A percentile compares a stretch with the other conserved stretches of the same genome.
phyloP scores from a whole-genome alignment of 164 flowering plant species.

The Santalum album region DNA sequence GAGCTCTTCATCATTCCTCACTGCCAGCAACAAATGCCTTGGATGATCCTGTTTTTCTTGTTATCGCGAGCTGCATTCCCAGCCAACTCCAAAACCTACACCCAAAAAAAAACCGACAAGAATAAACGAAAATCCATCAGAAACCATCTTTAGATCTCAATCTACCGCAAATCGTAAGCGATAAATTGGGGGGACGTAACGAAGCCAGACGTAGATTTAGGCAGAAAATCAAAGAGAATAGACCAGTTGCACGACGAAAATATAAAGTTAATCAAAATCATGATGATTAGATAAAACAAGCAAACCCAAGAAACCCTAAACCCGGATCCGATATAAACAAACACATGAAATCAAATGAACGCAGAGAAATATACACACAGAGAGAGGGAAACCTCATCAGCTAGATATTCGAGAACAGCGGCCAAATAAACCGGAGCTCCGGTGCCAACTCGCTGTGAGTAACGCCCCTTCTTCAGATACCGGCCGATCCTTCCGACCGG shows the following conservation, averaged over 20 bases:
- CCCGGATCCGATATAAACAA: too few species aligned
- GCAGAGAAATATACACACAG: background rate
- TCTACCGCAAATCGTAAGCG: too few species aligned
- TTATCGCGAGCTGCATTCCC: constrained; percentile 15
- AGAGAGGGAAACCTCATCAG: constrained; percentile 1
- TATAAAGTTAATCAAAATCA: too few species aligned
- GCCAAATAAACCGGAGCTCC: constrained; percentile 42
- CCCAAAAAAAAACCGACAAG: too few species aligned
- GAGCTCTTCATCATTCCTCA: constrained; percentile 43
- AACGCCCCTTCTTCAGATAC: constrained; percentile 36
- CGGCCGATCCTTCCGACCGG: constrained; percentile 44
- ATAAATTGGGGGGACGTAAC: too few species aligned
- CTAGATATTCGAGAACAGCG: constrained; percentile 30
- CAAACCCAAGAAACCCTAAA: too few species aligned
- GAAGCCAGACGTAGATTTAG: too few species aligned
- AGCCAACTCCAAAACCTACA: constrained; percentile 7
- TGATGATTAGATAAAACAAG: too few species aligned
- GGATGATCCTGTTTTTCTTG: constrained; percentile 22
- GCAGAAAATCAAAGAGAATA: too few species aligned
- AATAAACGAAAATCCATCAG: background rate
- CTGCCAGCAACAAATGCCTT: constrained; percentile 19
- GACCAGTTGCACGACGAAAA: too few species aligned
- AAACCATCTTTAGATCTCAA: too few species aligned
- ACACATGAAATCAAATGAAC: too few species aligned
- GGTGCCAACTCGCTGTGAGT: constrained; percentile 33